Evolutionary conservation across 2,329 filamentous ascomycete species (phyloP).

Genomic region (Calonectria henricotiae): DNA sequence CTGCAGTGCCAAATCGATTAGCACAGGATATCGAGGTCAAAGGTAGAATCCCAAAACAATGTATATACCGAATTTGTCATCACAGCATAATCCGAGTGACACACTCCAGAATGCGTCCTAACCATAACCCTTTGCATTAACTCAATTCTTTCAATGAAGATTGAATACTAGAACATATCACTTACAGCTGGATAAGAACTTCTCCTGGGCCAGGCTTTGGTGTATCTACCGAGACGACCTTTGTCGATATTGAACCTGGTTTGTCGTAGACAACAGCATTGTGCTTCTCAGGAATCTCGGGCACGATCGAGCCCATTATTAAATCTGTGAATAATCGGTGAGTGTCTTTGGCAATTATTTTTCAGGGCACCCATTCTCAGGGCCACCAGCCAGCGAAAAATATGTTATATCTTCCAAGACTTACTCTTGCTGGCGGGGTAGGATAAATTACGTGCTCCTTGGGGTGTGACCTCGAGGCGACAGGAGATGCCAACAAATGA

Average conservation of each 20-base stretch:
- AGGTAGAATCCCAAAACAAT: background rate
- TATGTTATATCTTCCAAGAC: too few species aligned
- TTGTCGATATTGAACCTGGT: conserved; percentile 25
- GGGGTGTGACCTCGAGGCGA: too few species aligned
- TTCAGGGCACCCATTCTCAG: too few species aligned
- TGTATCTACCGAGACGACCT: conserved; percentile 19
- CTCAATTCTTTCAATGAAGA: background rate
- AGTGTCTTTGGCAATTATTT: too few species aligned
- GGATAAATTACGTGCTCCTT: too few species aligned
- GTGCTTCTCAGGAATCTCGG: conserved; percentile 23
- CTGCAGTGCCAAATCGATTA: background rate
- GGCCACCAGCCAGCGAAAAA: too few species aligned
- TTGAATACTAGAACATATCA: background rate
- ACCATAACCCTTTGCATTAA: background rate
- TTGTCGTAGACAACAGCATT: conserved; percentile 26
- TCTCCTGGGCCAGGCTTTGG: conserved; percentile 28
- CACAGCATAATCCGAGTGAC: conserved; percentile 27
- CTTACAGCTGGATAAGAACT: conserved; percentile 12
- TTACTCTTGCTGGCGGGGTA: too few species aligned
- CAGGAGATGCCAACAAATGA: background rate
- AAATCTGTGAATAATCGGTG: background rate
- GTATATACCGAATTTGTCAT: conserved; percentile 21
- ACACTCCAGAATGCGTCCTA: conserved; percentile 25
- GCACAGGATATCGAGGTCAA: background rate
- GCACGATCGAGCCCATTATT: background rate